Base-by-base conservation (phyloP, 495 filamentous ascomycete species). In the Aspergillus haitiensis region DNA sequence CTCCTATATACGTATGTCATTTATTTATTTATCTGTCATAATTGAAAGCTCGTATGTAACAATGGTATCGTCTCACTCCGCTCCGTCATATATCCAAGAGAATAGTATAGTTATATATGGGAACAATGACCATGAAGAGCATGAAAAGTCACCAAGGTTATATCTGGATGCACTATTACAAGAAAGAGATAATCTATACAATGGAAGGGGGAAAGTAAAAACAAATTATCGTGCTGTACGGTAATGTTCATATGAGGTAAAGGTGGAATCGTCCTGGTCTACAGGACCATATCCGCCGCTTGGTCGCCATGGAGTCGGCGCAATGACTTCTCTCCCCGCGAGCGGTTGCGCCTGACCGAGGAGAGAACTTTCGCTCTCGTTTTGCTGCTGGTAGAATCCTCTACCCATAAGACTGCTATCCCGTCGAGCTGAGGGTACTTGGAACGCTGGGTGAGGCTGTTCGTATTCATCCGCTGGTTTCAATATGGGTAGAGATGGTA, bases 221-320 rank as follows among this genome's bases (percentile, higher is more conserved):
- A 58, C 44, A 33, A 35, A 55, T 21, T 46, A 56, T 58, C 70
- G 58, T 37, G 59, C 36, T 8, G 40, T 56, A 8, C 78, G 71
- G 56, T 76, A 81, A 18, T 73, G 64, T 16, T 81, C 75, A 54
- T 80, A 79, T 15, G 72, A 75, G 8, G 71, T 77, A 33, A 69
- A 66, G 11, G 44, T 59, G 18, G 61, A 61, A 2, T 78, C 76
- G 16, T 77, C 75, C 67, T 77, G 73, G 10, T 65, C 70, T 10
- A 81, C 73, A 67, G 78, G 80, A 10, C 78, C 79, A 56, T 79
- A 81, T 10, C 79, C 79, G 21, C 21, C 21, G 12, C 73, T 66
- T 2, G 75, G 69, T 27, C 77, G 73, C 79, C 79, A 83, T 40
- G 78, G 75, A 54, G 76, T 78, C 15, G 74, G 68, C 11, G 68